phyloP scores from a whole-genome alignment of 257 asterid genomes.

The Mentha longifolia region DNA sequence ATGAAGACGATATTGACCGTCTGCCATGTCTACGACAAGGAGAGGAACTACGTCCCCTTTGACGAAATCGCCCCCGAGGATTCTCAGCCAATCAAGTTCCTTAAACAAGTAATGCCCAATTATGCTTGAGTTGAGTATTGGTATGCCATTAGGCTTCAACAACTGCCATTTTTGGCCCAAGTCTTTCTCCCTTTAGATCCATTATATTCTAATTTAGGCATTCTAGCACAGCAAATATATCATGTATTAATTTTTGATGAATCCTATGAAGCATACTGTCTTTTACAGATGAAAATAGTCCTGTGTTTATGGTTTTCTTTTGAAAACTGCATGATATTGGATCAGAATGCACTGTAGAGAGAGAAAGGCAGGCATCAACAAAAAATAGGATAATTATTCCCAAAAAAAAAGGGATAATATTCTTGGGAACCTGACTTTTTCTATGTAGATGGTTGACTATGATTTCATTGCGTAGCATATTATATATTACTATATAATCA shows the following conservation, averaged over 20 bases:
- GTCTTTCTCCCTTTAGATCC: conserved; percentile 20
- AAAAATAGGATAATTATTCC: not conserved
- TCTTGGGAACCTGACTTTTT: conserved; percentile 4
- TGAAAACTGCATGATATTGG: conserved; percentile 21
- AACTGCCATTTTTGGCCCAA: conserved; percentile 20
- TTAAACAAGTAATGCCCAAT: conserved; percentile 89
- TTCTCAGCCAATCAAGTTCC: conserved; percentile 76
- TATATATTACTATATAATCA: not conserved
- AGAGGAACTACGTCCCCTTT: conserved; percentile 67
- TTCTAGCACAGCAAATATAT: not conserved
- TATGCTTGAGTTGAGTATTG: conserved; percentile 60
- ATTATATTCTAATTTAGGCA: conserved; percentile 12
- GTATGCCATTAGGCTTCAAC: conserved; percentile 13
- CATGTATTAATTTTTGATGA: conserved; percentile 10
- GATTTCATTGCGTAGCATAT: conserved; percentile 5
- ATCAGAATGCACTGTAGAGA: conserved; percentile 19
- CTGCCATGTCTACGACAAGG: conserved; percentile 78
- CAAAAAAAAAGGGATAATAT: conserved; percentile 6
- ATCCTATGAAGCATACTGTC: conserved; percentile 13
- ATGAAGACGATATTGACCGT: conserved; percentile 92
- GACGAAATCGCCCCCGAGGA: conserved; percentile 83
- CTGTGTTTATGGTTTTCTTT: conserved; percentile 5
- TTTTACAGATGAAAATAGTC: not conserved
- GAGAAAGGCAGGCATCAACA: not conserved
- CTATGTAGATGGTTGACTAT: conserved; percentile 34